These are phyloP conservation scores for Taphrina flavorubra DNA, from an alignment of 1,139 yeast species.

Conservation along the genomic window DNA sequence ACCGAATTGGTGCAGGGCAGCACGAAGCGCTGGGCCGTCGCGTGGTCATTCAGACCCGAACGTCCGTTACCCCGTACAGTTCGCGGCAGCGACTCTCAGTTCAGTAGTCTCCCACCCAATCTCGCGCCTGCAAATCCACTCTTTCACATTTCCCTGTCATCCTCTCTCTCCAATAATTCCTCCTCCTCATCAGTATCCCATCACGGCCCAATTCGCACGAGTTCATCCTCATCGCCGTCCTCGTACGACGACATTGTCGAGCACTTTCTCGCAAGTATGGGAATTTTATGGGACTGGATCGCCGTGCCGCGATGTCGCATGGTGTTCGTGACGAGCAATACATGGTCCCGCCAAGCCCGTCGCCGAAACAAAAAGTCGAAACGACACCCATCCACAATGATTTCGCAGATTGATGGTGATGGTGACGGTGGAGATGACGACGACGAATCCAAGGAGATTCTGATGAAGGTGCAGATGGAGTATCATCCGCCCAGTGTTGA, in stretches of 20 bases:
- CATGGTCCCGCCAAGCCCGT: constrained; percentile 46
- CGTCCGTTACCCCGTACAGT: constrained; percentile 42
- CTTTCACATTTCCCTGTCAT: background rate
- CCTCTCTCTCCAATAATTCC: background rate
- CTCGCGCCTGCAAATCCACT: constrained; percentile 3
- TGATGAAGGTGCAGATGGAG: constrained; percentile 12
- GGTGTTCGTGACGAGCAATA: constrained; percentile 42
- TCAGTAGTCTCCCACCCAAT: background rate
- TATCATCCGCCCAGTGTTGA: background rate
- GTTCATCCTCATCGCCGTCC: too few species aligned
- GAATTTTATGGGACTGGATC: constrained; percentile 13
- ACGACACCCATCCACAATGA: background rate
- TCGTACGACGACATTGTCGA: constrained; percentile 4
- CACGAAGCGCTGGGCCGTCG: constrained; percentile 53
- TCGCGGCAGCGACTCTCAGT: background rate
- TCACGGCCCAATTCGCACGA: too few species aligned
- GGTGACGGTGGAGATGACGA: background rate
- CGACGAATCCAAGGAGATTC: background rate
- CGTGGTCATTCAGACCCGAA: constrained; percentile 50
- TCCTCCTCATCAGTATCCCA: background rate
- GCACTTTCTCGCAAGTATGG: background rate
- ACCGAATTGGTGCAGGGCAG: constrained; percentile 45
- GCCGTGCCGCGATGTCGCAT: background rate
- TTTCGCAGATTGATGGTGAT: too few species aligned
- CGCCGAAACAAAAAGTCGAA: constrained; percentile 41